Evolutionary conservation across 2,329 filamentous ascomycete species (phyloP).

Genomic region (Paecilomyces fulvus): DNA sequence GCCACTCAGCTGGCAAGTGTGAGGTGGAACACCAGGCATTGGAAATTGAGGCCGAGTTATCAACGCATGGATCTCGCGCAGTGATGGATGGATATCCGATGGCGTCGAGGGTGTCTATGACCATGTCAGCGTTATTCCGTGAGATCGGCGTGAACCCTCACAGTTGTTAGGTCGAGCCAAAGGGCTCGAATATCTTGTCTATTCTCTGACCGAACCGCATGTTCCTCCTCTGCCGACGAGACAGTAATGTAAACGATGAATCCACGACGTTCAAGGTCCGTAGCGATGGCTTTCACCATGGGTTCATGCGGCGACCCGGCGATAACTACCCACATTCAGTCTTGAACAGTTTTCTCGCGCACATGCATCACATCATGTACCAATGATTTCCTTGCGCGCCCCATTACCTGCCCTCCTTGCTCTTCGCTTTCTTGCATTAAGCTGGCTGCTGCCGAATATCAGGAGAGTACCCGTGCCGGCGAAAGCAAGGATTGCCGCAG

Average conservation of each 20-base stretch:
- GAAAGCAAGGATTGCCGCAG: slow-evolving; percentile 61
- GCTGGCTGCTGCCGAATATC: slow-evolving; percentile 54
- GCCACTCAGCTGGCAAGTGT: slow-evolving; percentile 67
- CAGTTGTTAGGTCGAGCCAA: slow-evolving; percentile 64
- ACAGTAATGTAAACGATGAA: slow-evolving; percentile 92
- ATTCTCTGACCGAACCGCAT: slow-evolving; percentile 65
- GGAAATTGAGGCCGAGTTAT: slow-evolving; percentile 68
- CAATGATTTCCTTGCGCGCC: slow-evolving; percentile 72
- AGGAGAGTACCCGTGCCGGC: slow-evolving; percentile 55
- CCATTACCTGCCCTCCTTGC: slow-evolving; percentile 75
- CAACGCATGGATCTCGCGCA: slow-evolving; percentile 64
- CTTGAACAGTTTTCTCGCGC: slow-evolving; percentile 6
- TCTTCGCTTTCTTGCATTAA: slow-evolving; percentile 55
- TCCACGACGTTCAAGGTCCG: slow-evolving; percentile 82
- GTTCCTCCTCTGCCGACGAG: slow-evolving; percentile 75
- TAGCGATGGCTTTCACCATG: slow-evolving; percentile 69
- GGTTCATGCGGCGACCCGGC: slow-evolving; percentile 82
- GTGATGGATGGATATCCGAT: slow-evolving; percentile 48
- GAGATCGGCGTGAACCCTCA: slow-evolving; percentile 11
- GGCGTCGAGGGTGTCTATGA: slow-evolving; percentile 53
- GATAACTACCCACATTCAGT: slow-evolving; percentile 51
- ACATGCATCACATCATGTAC: slow-evolving; percentile 29
- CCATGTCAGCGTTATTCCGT: slow-evolving; percentile 8
- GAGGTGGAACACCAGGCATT: slow-evolving; percentile 65
- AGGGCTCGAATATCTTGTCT: slow-evolving; percentile 74